Evolutionary conservation across 768 basidiomycete species (phyloP).

Genomic region (Russula olivacea): DNA sequence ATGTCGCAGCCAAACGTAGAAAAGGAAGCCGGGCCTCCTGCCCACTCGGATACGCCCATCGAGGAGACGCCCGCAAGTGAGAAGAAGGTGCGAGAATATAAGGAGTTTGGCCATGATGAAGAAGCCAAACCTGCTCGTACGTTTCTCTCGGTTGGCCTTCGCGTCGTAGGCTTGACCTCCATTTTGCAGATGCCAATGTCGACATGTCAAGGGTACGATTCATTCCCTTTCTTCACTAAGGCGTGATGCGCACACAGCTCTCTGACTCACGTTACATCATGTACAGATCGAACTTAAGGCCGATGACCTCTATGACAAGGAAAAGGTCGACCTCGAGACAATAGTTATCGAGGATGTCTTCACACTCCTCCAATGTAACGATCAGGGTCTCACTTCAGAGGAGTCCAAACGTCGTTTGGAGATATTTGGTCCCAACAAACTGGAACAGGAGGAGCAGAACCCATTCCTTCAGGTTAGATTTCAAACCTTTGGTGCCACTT

Average conservation of each 20-base stretch:
- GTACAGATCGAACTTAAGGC: slow-evolving; percentile 77
- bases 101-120: slow-evolving; percentile 74
- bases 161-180: slow-evolving; percentile 15
- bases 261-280: not conserved
- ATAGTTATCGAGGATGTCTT: slow-evolving; percentile 96
- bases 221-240: not conserved
- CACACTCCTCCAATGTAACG: slow-evolving; percentile 87
- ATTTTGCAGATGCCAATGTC: slow-evolving; percentile 65
- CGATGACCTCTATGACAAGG: slow-evolving; percentile 94
- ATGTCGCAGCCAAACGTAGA: slow-evolving; percentile 44
- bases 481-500: not conserved
- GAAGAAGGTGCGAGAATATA: slow-evolving; percentile 77
- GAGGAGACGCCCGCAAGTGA: slow-evolving; percentile 26
- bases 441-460: slow-evolving; percentile 87
- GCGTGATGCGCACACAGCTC: not conserved
- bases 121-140: slow-evolving; percentile 59
- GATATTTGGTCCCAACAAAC: slow-evolving; percentile 94
- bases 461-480: slow-evolving; percentile 43
- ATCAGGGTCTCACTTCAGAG: slow-evolving; percentile 65
- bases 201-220: slow-evolving; percentile 69
- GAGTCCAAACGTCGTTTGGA: slow-evolving; percentile 83
- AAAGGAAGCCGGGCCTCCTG: slow-evolving; percentile 62
- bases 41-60: slow-evolving; percentile 37
- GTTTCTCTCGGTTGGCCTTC: slow-evolving; percentile 32
- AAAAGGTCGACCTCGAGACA: slow-evolving; percentile 98